Evolutionary conservation across 495 filamentous ascomycete species (phyloP).

Genomic region (Chaetomium cochliodes): DNA sequence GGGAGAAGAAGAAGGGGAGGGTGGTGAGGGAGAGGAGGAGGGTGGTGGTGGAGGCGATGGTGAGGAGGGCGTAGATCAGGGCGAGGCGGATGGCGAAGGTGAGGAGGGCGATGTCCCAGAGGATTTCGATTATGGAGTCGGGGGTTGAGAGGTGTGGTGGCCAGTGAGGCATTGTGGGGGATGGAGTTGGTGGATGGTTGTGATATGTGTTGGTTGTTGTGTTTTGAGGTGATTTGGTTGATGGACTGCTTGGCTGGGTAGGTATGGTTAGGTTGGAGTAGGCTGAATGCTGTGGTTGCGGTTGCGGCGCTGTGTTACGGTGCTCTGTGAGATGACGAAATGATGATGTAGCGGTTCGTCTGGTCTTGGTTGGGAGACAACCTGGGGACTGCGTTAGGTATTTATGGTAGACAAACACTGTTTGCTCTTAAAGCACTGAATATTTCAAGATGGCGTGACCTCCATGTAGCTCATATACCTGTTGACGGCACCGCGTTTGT

Average conservation of each 20-base stretch:
- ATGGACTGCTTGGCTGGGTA: background rate
- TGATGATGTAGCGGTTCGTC: conserved; percentile 14
- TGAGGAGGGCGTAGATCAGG: background rate
- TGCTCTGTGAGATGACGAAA: conserved; percentile 7
- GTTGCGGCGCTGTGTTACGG: no score
- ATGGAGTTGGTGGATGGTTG: background rate
- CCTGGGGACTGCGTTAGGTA: background rate
- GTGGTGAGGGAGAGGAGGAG: conserved; percentile 13
- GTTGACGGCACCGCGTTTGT: no score
- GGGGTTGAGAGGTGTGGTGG: conserved; percentile 32
- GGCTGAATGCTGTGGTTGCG: background rate
- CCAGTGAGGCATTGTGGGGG: conserved; percentile 12
- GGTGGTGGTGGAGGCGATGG: background rate
- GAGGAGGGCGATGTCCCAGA: conserved; percentile 40
- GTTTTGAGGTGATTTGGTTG: background rate
- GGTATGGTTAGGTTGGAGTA: no score
- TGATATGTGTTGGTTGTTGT: conserved; percentile 2
- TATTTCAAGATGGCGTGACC: no score
- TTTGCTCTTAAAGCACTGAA: no score
- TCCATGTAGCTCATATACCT: no score
- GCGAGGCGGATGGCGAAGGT: conserved; percentile 34
- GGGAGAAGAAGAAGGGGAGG: background rate
- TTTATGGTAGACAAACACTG: background rate
- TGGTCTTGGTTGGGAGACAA: background rate
- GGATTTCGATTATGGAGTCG: conserved; percentile 35